Base-by-base conservation (phyloP, 2,329 filamentous ascomycete genomes). In the Fusarium buharicum region DNA sequence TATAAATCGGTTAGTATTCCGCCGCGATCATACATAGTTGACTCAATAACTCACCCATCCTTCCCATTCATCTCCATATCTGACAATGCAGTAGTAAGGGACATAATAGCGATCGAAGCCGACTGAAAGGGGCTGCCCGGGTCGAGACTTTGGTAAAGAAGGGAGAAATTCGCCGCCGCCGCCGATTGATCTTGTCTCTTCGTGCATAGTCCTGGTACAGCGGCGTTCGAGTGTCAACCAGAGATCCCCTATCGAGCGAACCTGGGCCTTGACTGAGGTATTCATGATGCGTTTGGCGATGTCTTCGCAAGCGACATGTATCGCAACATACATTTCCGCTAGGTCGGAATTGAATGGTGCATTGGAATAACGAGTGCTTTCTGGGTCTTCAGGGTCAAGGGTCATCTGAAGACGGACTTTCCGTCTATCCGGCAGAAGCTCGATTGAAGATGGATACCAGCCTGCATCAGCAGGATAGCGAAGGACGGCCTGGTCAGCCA, bases 151-250 rank as follows among this genome's bases (percentile, higher is more conserved):
- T 3, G 37, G 43, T 10, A 57, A 28, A 10, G 14, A 10, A 39
- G 54, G 54, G 10, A 36, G 12, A 6, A 41, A 55, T 16, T 49
- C 28, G 17, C 14, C 24, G 8, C 11, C 12, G 24, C 24, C 24
- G 24, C 24, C 5, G n/a, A n/a, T n/a, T 27, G 24, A 27, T 27
- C 24, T 27, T 27, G 6, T 5, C 24, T 20, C 22, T 47, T 4
- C 9, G 33, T 20, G 7, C 8, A 2, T 13, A 20, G 11, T 17
- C 27, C 52, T 17, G 14, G 46, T 31, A 24, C 52, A 47, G 7
- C 57, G 48, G 11, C 38, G 57, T 22, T 49, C 55, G 6, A 60
- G 10, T 2, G 43, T 49, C 0, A 54, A 16, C 57, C 55, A 60
- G 1, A 60, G 49, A 0, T 59, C 43, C 3, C 28, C 18, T 2